Conservation (phyloP, 163 green algal genomes). For the Chlamydomonas reinhardtii region DNA sequence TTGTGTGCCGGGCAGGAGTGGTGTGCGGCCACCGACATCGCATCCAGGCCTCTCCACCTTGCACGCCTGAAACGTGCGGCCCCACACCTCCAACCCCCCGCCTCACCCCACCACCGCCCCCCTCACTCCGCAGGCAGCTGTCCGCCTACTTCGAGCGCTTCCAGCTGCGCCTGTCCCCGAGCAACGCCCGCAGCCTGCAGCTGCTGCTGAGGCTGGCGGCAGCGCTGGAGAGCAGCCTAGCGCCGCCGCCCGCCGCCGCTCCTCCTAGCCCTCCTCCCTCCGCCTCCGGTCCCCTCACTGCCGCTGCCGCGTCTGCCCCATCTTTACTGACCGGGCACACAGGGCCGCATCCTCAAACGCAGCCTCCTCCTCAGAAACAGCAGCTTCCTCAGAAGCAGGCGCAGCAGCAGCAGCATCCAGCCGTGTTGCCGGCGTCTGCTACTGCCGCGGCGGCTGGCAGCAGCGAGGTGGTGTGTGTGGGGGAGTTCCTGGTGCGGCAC, state of each 20-base stretch:
- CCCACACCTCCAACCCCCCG: background rate
- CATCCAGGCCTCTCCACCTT: background rate
- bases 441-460: background rate
- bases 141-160: slow-evolving; percentile 87
- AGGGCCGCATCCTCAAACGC: background rate
- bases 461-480: slow-evolving; percentile 67
- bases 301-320: no score
- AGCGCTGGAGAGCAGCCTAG: slow-evolving; percentile 40
- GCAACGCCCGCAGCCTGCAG: slow-evolving; percentile 75
- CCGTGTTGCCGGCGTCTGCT: background rate
- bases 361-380: background rate
- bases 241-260: background rate
- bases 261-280: no score
- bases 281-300: no score
- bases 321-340: no score
- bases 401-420: no score
- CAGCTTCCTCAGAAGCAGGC: background rate
- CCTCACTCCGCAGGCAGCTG: slow-evolving; percentile 59
- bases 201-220: slow-evolving; percentile 59
- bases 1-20: no score
- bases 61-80: no score
- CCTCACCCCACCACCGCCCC: background rate
- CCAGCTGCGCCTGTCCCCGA: slow-evolving; percentile 71
- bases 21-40: no score
- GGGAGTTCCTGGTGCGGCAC: slow-evolving; percentile 86